Conservation (phyloP, 169 alveolate species). For the Miamiensis avidus region DNA sequence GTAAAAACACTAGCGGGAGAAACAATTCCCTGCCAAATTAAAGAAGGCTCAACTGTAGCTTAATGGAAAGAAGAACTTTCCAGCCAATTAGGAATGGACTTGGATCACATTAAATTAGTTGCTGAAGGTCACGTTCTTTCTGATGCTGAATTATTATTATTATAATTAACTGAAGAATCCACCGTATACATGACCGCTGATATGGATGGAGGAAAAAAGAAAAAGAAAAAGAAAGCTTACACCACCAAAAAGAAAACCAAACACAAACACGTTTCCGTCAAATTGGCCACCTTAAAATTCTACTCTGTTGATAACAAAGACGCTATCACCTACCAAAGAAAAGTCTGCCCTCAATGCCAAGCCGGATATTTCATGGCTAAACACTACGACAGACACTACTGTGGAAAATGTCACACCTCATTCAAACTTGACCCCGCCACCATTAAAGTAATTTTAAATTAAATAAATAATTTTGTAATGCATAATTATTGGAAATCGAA, state of each 20-base stretch:
- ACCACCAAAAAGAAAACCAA: conserved; percentile 67
- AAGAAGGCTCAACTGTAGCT: conserved; percentile 6
- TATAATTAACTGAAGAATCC: conserved; percentile 33
- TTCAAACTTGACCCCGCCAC: conserved; percentile 58
- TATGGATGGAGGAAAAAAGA: conserved; percentile 90
- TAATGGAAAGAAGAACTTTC: conserved; percentile 14
- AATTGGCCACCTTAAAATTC: conserved; percentile 95
- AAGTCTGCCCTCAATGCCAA: conserved; percentile 96
- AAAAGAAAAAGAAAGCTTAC: conserved; percentile 94
- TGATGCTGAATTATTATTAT: conserved; percentile 8
- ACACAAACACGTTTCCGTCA: conserved; percentile 82
- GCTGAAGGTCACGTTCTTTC: conserved; percentile 14
- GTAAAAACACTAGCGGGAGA: conserved; percentile 14
- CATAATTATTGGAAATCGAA: too few relatives aligned
- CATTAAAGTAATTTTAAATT: background rate
- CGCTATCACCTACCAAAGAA: conserved; percentile 93
- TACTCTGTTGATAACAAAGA: conserved; percentile 96
- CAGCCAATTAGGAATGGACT: conserved; percentile 6
- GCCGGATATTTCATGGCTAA: conserved; percentile 99
- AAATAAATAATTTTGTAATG: too few relatives aligned
- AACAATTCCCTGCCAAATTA: conserved; percentile 9
- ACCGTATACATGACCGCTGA: conserved; percentile 58
- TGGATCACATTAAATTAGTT: conserved; percentile 20
- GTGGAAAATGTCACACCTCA: conserved; percentile 98
- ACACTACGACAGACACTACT: conserved; percentile 97